These are phyloP conservation scores for Delitschia confertaspora DNA, from an alignment of 495 filamentous ascomycete genomes.

Conservation along the genomic window DNA sequence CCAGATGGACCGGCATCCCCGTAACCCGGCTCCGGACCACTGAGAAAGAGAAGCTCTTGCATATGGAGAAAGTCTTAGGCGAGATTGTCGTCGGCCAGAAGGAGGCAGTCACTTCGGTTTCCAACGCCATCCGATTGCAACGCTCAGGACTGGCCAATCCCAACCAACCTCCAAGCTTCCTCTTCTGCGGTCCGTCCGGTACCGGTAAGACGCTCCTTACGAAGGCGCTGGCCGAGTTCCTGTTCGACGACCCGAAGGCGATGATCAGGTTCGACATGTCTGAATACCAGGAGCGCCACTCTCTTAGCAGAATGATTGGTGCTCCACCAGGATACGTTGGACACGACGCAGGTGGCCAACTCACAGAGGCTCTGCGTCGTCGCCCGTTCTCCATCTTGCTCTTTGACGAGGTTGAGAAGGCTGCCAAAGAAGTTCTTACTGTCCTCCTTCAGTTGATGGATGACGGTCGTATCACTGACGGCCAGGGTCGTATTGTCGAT, in stretches of 20 bases:
- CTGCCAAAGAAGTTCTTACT: slow-evolving; percentile 93
- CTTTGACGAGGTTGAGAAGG: slow-evolving; percentile 98
- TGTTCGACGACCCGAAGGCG: slow-evolving; percentile 93
- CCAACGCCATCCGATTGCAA: slow-evolving; percentile 90
- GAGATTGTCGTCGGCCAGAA: slow-evolving; percentile 87
- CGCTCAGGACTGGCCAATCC: slow-evolving; percentile 89
- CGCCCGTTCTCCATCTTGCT: slow-evolving; percentile 95
- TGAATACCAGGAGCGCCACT: slow-evolving; percentile 96
- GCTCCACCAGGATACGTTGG: slow-evolving; percentile 96
- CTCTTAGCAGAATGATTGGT: slow-evolving; percentile 93
- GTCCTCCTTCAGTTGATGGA: slow-evolving; percentile 98
- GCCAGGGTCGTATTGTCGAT: slow-evolving; percentile 88
- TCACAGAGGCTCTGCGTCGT: slow-evolving; percentile 86
- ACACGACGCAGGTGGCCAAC: slow-evolving; percentile 89
- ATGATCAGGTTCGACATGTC: slow-evolving; percentile 99
- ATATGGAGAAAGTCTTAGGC: slow-evolving; percentile 80
- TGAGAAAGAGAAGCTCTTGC: slow-evolving; percentile 91
- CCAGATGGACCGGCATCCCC: slow-evolving; percentile 92
- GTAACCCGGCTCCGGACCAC: slow-evolving; percentile 87
- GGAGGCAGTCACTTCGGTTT: slow-evolving; percentile 88
- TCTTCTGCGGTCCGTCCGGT: slow-evolving; percentile 96
- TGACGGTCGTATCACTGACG: slow-evolving; percentile 96
- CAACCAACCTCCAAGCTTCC: slow-evolving; percentile 92
- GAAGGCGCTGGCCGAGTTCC: slow-evolving; percentile 92
- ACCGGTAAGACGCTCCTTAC: slow-evolving; percentile 96